phyloP scores from a whole-genome alignment of 176 grass and related monocot genomes.

The Lolium rigidum region DNA sequence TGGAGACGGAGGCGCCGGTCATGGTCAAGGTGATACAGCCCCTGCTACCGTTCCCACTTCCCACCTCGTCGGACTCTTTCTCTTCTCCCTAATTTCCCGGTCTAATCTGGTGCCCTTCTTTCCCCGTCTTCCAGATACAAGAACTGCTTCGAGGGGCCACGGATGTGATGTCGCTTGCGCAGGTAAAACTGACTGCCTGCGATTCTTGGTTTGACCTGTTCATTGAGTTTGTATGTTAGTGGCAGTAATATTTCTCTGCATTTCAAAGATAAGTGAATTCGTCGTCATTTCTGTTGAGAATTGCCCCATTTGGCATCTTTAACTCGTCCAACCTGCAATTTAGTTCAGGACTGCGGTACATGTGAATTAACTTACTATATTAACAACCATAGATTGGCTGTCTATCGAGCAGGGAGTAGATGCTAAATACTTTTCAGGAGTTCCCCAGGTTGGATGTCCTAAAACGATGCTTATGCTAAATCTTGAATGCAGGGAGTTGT shows the following conservation, averaged over 20 bases:
- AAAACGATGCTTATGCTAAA: neutral
- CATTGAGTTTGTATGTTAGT: neutral
- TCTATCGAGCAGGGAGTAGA: neutral
- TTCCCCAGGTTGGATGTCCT: neutral
- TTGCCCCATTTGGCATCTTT: neutral
- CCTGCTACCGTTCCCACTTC: neutral
- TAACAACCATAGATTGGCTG: too few species aligned
- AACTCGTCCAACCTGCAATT: neutral
- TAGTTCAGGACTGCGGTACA: neutral
- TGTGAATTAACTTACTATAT: neutral
- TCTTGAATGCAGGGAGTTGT: conserved; percentile 77
- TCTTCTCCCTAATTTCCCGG: conserved; percentile 28
- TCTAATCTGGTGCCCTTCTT: neutral
- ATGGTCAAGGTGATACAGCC: conserved; percentile 79
- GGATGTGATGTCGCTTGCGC: conserved; percentile 81
- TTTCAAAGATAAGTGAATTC: too few species aligned
- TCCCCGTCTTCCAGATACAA: conserved; percentile 63
- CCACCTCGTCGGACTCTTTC: neutral
- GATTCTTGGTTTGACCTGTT: conserved; percentile 2
- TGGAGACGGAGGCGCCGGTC: conserved; percentile 86
- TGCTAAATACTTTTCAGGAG: neutral
- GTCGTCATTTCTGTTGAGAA: neutral
- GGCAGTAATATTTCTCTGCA: too few species aligned
- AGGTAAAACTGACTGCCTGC: conserved; percentile 49
- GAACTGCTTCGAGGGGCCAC: conserved; percentile 66